Evolutionary conservation across 495 filamentous ascomycete genomes (phyloP), one percentile per base, ranked within the genome.

Genomic region (Aspergillus hancockii): DNA sequence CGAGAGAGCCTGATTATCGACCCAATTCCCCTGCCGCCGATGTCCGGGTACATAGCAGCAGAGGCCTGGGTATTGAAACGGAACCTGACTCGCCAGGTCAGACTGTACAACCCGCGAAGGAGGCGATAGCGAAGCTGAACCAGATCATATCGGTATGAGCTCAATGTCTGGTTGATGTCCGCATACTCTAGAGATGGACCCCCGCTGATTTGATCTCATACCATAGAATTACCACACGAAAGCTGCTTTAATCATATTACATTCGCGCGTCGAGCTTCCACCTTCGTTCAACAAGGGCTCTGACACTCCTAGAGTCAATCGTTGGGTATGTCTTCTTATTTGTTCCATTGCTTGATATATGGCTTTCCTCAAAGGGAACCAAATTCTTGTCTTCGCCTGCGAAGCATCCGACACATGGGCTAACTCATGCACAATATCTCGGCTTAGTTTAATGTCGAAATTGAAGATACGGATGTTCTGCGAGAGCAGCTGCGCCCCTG

Each of bases 381-480:
- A 1, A 47, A 12, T 8, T 18, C 19, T n/a, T 47, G 19, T 23
- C 23, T 23, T 47, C 21, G 2, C 9, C 19, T 22, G 16, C 45
- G 36, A 30, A 4, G 25, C 16, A 22, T 25, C 50, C 34, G 10
- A 14, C n/a, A 31, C 21, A 19, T 38, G 46, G 43, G 54, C 57
- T 70, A 30, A 67, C 64, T 66, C 40, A 66, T 31, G 34, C 61
- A 25, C 28, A 30, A 2, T 55, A 22, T 43, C 3, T 5, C 19
- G 52, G 12, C 21, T 22, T 31, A 98, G 94, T 98, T 97, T 74
- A 94, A 96, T 69, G 84, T 97, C 61, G 91, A 97, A 51, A 81
- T 96, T 47, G 91, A 97, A 62, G 94, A 98, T 55, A 93, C 91
- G 54, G 91, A 96, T 66, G 85, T 85, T 45, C 89, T 94, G 61